Evolutionary conservation across 1,284 basidiomycete genomes (phyloP).

Genomic region (Ceratorhiza oryzae-sativae): DNA sequence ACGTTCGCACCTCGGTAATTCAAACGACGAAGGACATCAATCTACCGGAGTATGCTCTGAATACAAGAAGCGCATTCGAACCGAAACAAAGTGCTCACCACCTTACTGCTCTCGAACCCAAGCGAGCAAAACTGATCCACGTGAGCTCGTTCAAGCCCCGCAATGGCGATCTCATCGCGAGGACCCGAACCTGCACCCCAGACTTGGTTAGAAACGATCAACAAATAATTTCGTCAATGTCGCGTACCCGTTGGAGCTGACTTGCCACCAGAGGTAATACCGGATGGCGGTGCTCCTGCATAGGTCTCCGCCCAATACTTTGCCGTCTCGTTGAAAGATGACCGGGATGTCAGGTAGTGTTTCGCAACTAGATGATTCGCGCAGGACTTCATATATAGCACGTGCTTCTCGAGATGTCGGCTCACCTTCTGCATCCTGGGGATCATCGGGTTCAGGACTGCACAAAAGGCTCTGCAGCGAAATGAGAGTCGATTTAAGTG

Average conservation of each 20-base stretch:
- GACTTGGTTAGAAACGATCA: constrained; percentile 49
- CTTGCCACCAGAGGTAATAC: not conserved
- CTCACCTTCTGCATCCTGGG: constrained; percentile 89
- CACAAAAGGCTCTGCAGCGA: constrained; percentile 96
- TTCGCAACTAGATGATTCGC: constrained; percentile 72
- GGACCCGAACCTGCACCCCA: constrained; percentile 56
- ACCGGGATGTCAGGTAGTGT: constrained; percentile 89
- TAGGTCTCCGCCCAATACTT: constrained; percentile 93
- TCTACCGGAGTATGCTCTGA: constrained; percentile 56
- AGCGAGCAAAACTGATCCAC: constrained; percentile 73
- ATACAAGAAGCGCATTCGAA: too few relatives aligned
- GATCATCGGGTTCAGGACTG: constrained; percentile 95
- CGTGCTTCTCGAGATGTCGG: constrained; percentile 16
- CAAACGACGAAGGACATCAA: constrained; percentile 83
- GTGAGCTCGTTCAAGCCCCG: constrained; percentile 44
- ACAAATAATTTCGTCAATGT: not conserved
- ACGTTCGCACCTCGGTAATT: constrained; percentile 88
- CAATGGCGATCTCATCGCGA: constrained; percentile 44
- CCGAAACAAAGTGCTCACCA: constrained; percentile 66
- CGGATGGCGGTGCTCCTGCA: constrained; percentile 68
- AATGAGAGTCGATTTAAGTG: constrained; percentile 95
- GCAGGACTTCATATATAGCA: constrained; percentile 18
- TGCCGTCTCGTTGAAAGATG: constrained; percentile 91
- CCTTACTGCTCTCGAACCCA: constrained; percentile 76
- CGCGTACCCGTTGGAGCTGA: constrained; percentile 6